Evolutionary conservation across 83 land plant genomes (phyloP).

Genomic region (Larix sibirica): DNA sequence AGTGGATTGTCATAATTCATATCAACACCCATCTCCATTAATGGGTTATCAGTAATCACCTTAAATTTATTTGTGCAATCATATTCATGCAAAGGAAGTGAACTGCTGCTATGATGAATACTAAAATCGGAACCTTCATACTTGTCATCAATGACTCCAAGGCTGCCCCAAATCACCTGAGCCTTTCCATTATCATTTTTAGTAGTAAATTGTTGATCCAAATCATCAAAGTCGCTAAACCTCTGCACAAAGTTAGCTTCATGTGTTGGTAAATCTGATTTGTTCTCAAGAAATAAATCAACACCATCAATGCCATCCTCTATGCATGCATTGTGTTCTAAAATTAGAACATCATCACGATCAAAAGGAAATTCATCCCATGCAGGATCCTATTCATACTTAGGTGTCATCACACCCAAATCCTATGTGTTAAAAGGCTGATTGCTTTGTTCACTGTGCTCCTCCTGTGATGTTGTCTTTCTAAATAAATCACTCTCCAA

Average conservation of each 20-base stretch:
- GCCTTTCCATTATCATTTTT: background rate
- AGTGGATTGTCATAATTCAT: background rate
- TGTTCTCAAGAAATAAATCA: background rate
- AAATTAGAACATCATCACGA: background rate
- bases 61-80: background rate
- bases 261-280: background rate
- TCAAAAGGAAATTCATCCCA: background rate
- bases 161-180: background rate
- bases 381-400: background rate
- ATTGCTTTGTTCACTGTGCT: background rate
- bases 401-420: background rate
- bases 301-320: background rate
- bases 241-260: background rate
- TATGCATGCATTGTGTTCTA: background rate
- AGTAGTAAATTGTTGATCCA: background rate
- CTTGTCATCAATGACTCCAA: background rate
- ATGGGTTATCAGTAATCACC: background rate
- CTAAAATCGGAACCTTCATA: background rate
- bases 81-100: background rate
- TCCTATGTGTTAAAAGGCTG: background rate
- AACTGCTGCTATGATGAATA: background rate
- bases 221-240: background rate
- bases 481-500: slow-evolving; percentile 2
- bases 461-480: background rate
- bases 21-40: background rate